phyloP scores from a whole-genome alignment of 2,329 filamentous ascomycete genomes.

The Purpureocillium takamizusanense region DNA sequence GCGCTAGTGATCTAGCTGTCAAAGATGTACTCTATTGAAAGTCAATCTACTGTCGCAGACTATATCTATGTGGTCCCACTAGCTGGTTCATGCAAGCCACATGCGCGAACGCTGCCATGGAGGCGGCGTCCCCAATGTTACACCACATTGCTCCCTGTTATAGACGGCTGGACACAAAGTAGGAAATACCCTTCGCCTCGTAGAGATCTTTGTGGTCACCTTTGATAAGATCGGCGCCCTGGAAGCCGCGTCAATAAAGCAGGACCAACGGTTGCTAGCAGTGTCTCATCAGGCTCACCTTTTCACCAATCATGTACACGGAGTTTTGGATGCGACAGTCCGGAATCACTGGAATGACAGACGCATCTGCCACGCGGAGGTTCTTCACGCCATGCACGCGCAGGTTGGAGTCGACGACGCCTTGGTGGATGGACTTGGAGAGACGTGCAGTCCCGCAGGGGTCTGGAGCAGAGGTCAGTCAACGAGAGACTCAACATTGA shows the following conservation, averaged over 20 bases:
- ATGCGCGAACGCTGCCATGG: too few relatives aligned
- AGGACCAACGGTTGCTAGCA: too few relatives aligned
- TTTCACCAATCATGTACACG: constrained; percentile 53
- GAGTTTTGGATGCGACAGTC: constrained; percentile 51
- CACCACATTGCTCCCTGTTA: neutral
- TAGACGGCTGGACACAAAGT: constrained; percentile 1
- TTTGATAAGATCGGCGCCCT: constrained; percentile 12
- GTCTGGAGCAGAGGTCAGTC: constrained; percentile 17
- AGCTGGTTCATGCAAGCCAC: too few relatives aligned
- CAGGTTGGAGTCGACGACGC: constrained; percentile 41
- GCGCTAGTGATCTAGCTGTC: too few relatives aligned
- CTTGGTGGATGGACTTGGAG: constrained; percentile 39
- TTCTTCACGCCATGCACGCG: constrained; percentile 44
- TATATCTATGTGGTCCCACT: too few relatives aligned
- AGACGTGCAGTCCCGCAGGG: constrained; percentile 48
- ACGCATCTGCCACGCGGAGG: constrained; percentile 47
- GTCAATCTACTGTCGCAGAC: too few relatives aligned
- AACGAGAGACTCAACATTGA: too few relatives aligned
- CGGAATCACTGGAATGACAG: constrained; percentile 44
- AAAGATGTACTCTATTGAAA: too few relatives aligned
- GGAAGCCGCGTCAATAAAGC: neutral
- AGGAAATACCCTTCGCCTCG: constrained; percentile 1
- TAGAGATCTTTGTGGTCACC: constrained; percentile 9
- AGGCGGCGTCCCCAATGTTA: too few relatives aligned
- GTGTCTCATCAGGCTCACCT: constrained; percentile 16